These are phyloP conservation scores for Lentinula sp. DNA, from an alignment of 768 basidiomycete species.

Conservation along the genomic window DNA sequence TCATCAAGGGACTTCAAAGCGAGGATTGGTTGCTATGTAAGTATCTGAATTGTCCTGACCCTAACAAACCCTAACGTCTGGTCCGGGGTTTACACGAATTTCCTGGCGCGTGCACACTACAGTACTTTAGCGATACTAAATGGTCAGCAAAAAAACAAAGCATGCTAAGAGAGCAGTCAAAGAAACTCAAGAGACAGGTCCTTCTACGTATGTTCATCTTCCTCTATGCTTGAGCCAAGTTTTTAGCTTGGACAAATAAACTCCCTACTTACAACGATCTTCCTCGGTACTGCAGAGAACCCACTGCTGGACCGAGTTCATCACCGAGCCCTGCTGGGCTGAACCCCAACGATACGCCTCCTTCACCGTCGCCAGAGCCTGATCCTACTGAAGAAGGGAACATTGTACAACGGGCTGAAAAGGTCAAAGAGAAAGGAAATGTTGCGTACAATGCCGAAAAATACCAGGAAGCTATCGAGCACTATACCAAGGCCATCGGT, in stretches of 20 bases:
- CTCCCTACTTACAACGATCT: not conserved
- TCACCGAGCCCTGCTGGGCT: not conserved
- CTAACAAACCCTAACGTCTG: not conserved
- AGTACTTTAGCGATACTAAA: not conserved
- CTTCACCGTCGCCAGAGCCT: conserved; percentile 8
- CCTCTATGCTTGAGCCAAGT: not conserved
- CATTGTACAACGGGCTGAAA: conserved; percentile 44
- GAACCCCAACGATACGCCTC: conserved; percentile 1
- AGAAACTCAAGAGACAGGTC: not conserved
- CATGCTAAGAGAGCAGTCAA: not conserved
- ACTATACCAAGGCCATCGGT: conserved; percentile 76
- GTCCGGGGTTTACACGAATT: not conserved
- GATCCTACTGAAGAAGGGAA: conserved; percentile 24
- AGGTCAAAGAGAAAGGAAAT: conserved; percentile 73
- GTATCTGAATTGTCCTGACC: not conserved
- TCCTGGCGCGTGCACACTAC: not conserved
- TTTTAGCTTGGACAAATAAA: not conserved
- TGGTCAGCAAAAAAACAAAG: conserved; percentile 5
- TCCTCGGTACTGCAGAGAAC: not conserved
- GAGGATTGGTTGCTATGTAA: not conserved
- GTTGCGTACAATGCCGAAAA: conserved; percentile 60
- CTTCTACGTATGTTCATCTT: not conserved
- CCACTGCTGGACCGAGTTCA: conserved; percentile 3
- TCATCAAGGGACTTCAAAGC: not conserved
- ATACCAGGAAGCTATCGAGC: conserved; percentile 64